Conservation (phyloP, 2,329 filamentous ascomycete genomes). For the Aspergillus sp. region DNA sequence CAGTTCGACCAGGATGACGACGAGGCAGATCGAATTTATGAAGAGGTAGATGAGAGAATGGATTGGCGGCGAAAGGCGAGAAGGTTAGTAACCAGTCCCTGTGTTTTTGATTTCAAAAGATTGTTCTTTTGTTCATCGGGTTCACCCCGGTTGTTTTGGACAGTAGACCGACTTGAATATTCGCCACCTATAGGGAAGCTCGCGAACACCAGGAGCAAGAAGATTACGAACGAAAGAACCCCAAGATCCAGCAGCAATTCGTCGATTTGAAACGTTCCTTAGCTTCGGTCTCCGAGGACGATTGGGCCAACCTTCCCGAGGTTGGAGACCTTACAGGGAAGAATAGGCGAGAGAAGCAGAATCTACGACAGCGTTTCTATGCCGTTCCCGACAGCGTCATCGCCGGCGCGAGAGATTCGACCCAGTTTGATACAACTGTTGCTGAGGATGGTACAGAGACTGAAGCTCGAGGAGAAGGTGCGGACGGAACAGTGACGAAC, state of each 20-base stretch:
- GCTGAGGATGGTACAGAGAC: constrained; percentile 62
- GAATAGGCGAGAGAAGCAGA: constrained; percentile 77
- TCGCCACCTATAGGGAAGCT: constrained; percentile 67
- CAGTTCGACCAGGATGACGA: constrained; percentile 97
- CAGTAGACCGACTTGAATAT: constrained; percentile 67
- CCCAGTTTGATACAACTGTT: constrained; percentile 82
- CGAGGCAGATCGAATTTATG: constrained; percentile 92
- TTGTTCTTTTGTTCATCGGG: constrained; percentile 55
- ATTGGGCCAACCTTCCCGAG: constrained; percentile 92
- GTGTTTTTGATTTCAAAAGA: constrained; percentile 24
- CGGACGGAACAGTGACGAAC: constrained; percentile 90
- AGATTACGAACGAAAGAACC: constrained; percentile 94
- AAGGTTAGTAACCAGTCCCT: constrained; percentile 57
- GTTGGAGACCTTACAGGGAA: constrained; percentile 95
- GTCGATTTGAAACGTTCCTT: constrained; percentile 89
- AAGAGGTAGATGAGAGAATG: constrained; percentile 95
- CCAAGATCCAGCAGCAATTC: constrained; percentile 97
- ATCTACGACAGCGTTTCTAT: constrained; percentile 77
- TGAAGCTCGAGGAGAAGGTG: constrained; percentile 36
- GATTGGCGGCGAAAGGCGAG: constrained; percentile 75
- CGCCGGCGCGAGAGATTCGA: constrained; percentile 70
- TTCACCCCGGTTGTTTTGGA: constrained; percentile 52
- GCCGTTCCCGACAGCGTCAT: constrained; percentile 94
- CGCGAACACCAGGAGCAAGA: constrained; percentile 85
- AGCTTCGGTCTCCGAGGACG: constrained; percentile 80